Percentiles rank a stretch among this genome's conserved stretches.
These are phyloP conservation scores for Pythium brachiatum DNA, from an alignment of 352 stramenopile genomes.

Conservation along the genomic window DNA sequence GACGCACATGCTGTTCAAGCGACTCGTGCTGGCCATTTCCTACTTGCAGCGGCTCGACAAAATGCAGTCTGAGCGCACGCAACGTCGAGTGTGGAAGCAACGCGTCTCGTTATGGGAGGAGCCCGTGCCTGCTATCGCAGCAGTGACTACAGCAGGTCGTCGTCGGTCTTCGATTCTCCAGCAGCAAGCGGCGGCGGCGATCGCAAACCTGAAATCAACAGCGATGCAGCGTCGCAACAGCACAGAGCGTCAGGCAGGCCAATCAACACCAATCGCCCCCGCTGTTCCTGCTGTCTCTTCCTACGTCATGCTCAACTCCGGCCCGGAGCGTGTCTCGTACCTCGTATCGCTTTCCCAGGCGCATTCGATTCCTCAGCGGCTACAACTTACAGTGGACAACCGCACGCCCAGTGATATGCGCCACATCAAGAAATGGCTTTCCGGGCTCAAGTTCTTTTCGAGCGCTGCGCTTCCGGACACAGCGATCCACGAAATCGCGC, in stretches of 20 bases:
- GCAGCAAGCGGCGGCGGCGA: background rate
- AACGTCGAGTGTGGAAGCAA: conserved; percentile 47
- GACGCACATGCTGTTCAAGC: conserved; percentile 50
- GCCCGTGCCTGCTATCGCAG: background rate
- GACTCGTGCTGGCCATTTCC: conserved; percentile 47
- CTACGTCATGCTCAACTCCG: conserved; percentile 42
- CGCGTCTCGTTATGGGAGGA: conserved; percentile 48
- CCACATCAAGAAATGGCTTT: conserved; percentile 65
- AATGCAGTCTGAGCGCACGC: conserved; percentile 43
- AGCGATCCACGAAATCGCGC: conserved; percentile 52
- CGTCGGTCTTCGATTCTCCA: background rate
- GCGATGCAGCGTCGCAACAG: background rate
- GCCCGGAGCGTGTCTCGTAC: conserved; percentile 33
- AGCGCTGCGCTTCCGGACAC: conserved; percentile 50
- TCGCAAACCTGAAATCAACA: background rate
- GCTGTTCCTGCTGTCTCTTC: conserved; percentile 14
- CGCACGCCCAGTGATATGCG: conserved; percentile 44
- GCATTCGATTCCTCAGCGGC: conserved; percentile 33
- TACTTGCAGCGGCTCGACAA: conserved; percentile 56
- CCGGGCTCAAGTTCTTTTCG: conserved; percentile 64
- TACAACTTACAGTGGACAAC: conserved; percentile 36
- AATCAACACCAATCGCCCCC: background rate
- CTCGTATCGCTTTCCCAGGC: conserved; percentile 35
- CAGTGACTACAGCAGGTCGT: background rate
- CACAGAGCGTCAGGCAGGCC: background rate